Conservation (phyloP, 1,284 basidiomycete species). For the Cutaneotrichosporon cutaneum region DNA sequence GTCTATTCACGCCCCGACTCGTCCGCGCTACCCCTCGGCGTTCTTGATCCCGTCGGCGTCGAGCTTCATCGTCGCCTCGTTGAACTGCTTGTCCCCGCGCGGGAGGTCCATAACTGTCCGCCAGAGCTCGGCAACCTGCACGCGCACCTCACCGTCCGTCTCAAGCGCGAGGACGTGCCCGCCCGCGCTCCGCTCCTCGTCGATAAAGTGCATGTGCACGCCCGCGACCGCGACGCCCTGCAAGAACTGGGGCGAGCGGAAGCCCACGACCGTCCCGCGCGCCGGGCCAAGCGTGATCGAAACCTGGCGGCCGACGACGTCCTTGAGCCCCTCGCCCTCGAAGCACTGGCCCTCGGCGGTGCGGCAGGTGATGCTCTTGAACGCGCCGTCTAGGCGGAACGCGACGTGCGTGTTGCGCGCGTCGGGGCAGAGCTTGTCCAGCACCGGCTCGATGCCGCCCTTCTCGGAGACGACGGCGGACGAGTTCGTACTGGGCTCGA, state of each 20-base stretch:
- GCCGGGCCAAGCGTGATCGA: conserved; percentile 8
- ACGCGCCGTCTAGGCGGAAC: conserved; percentile 21
- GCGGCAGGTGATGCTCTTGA: conserved; percentile 17
- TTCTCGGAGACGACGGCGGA: conserved; percentile 5
- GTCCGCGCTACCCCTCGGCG: conserved; percentile 17
- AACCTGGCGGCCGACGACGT: conserved; percentile 17
- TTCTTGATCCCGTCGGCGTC: conserved; percentile 18
- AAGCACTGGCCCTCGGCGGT: conserved; percentile 23
- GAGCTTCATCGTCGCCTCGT: conserved; percentile 15
- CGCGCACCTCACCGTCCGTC: conserved; percentile 21
- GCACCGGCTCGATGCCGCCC: conserved; percentile 13
- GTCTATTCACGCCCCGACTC: neutral
- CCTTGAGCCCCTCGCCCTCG: conserved; percentile 15
- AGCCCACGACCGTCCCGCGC: conserved; percentile 19
- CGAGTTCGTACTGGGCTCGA: neutral
- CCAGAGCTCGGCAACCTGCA: conserved; percentile 16
- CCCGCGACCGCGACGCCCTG: conserved; percentile 22
- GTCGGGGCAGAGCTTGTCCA: conserved; percentile 9
- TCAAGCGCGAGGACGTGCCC: conserved; percentile 25
- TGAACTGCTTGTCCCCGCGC: conserved; percentile 13
- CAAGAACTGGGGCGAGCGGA: conserved; percentile 20
- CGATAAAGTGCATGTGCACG: conserved; percentile 27
- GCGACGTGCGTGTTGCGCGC: conserved; percentile 21
- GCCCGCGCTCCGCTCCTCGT: conserved; percentile 13
- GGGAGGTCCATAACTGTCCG: conserved; percentile 19